These are phyloP conservation scores for Nepenthes mirabilis DNA, from an alignment of 148 eudicot genomes.

Conservation along the genomic window DNA sequence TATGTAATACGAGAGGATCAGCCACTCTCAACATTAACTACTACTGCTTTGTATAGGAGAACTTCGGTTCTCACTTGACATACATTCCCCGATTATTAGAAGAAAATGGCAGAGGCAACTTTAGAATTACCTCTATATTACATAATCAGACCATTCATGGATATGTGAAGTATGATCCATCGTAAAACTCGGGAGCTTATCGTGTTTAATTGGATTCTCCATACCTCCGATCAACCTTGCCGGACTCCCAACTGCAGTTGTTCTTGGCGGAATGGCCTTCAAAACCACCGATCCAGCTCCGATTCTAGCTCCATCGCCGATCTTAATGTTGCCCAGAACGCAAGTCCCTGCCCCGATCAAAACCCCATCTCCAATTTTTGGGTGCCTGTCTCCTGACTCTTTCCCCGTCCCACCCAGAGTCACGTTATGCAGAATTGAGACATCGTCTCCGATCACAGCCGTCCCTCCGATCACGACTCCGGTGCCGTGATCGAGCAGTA, in stretches of 20 bases:
- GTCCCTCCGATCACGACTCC: conserved; percentile 39
- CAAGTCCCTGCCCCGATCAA: conserved; percentile 38
- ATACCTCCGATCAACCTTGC: conserved; percentile 22
- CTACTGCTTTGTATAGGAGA: too few relatives aligned
- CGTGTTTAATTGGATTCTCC: conserved; percentile 5
- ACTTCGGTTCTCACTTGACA: too few relatives aligned
- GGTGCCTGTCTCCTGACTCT: conserved; percentile 35
- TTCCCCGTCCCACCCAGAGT: conserved; percentile 36
- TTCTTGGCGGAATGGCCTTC: conserved; percentile 19
- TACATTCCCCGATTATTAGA: too few relatives aligned
- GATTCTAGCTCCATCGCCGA: conserved; percentile 27
- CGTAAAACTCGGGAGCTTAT: conserved; percentile 1
- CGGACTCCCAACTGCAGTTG: conserved; percentile 50
- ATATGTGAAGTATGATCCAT: conserved; percentile 12
- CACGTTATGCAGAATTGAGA: too few relatives aligned
- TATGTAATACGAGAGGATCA: too few relatives aligned
- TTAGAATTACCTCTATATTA: not conserved
- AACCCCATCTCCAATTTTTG: conserved; percentile 41
- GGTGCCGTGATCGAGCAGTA: conserved; percentile 41
- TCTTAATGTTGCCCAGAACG: conserved; percentile 20
- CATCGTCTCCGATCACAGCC: too few relatives aligned
- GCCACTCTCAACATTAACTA: too few relatives aligned
- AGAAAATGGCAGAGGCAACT: too few relatives aligned
- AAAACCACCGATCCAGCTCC: conserved; percentile 30
- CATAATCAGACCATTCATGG: conserved; percentile 8